phyloP scores from a whole-genome alignment of 805 yeast species.

The Zygosaccharomyces siamensis region DNA sequence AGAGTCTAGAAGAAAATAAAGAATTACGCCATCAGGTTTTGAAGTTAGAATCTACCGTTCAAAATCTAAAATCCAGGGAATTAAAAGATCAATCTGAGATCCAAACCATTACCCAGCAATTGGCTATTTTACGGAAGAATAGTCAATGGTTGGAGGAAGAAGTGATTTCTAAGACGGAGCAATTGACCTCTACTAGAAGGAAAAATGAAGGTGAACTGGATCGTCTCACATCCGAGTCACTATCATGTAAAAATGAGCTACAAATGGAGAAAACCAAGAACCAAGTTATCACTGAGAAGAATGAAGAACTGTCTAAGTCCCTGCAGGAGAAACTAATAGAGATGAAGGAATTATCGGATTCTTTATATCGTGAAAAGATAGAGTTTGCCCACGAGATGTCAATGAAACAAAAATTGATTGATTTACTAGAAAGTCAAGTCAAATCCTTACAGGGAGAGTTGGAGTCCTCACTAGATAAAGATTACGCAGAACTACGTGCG shows the following conservation, averaged over 20 bases:
- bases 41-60: constrained; percentile 38
- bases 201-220: constrained; percentile 54
- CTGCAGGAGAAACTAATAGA: constrained; percentile 43
- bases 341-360: constrained; percentile 45
- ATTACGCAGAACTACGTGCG: constrained; percentile 36
- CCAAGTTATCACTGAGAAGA: constrained; percentile 35
- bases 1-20: constrained; percentile 25
- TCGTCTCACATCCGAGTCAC: constrained; percentile 46
- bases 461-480: constrained; percentile 49
- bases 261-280: constrained; percentile 30
- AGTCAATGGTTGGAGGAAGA: constrained; percentile 30
- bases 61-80: constrained; percentile 29
- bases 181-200: constrained; percentile 8
- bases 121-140: constrained; percentile 28
- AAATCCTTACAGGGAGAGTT: constrained; percentile 42
- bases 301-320: constrained; percentile 36
- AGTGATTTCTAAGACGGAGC: constrained; percentile 8
- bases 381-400: constrained; percentile 54
- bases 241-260: constrained; percentile 18
- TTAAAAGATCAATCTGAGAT: constrained; percentile 33
- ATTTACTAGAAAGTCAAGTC: constrained; percentile 40
- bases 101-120: constrained; percentile 38
- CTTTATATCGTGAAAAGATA: constrained; percentile 41
- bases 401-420: constrained; percentile 56
- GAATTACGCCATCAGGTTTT: constrained; percentile 40